Percentiles rank a stretch among this genome's conserved stretches.
phyloP scores from a whole-genome alignment of 345 rosid species.

The Balakata baccata region DNA sequence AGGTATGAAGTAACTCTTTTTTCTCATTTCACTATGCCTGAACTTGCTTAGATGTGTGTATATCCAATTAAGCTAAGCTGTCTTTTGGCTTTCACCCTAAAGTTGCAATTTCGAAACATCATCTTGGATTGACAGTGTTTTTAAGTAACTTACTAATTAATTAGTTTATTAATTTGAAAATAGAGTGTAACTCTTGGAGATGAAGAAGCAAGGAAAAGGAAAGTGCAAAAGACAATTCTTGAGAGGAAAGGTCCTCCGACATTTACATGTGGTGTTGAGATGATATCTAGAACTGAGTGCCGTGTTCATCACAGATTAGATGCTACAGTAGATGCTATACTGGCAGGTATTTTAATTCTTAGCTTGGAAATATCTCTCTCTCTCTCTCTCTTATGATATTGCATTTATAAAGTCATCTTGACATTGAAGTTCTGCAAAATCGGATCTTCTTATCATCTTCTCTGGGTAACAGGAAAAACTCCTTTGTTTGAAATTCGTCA shows the following conservation, averaged over 20 bases:
- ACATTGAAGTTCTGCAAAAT: slow-evolving; percentile 10
- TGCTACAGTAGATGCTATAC: slow-evolving; percentile 82
- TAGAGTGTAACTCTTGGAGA: slow-evolving; percentile 98
- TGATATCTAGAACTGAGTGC: slow-evolving; percentile 78
- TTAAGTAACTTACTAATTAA: not conserved
- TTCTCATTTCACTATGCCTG: slow-evolving; percentile 9
- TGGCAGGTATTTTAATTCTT: slow-evolving; percentile 51
- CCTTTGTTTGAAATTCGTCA: slow-evolving; percentile 73
- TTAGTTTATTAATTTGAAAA: slow-evolving; percentile 16
- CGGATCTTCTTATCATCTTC: slow-evolving; percentile 3
- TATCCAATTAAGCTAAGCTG: slow-evolving; percentile 3
- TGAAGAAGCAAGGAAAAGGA: slow-evolving; percentile 87
- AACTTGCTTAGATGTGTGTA: slow-evolving; percentile 1
- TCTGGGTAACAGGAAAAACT: slow-evolving; percentile 56
- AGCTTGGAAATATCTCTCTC: slow-evolving; percentile 5
- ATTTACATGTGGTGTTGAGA: slow-evolving; percentile 82
- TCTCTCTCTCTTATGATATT: not conserved
- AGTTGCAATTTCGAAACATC: not conserved
- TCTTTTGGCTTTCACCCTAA: not conserved
- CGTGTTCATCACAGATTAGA: slow-evolving; percentile 84
- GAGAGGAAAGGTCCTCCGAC: slow-evolving; percentile 89
- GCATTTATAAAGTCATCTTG: not conserved
- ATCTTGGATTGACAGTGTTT: not conserved
- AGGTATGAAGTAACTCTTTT: slow-evolving; percentile 43
- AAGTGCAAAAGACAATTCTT: slow-evolving; percentile 92